Evolutionary conservation across 129 eudicot species (phyloP), one percentile per base, ranked within the genome.

Genomic region (Flaveria trinervia): DNA sequence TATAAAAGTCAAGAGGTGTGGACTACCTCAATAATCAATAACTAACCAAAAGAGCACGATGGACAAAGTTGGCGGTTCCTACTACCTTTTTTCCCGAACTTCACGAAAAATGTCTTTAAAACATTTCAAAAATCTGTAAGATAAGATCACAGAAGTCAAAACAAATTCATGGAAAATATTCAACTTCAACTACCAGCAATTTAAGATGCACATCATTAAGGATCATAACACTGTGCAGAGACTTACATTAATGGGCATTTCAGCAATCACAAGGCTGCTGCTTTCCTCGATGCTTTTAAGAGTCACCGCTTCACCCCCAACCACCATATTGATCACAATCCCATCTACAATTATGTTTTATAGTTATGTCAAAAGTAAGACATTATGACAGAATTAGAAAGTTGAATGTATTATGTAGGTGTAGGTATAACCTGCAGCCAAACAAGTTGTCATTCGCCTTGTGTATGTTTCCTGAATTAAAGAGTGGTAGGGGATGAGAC

Each of bases 321-420:
- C 99, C 66, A 94, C 97, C 99, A 94, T 94, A 82, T 86, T 94
- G 55, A 94, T 89, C 81, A 94, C 96, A 71, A 89, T 91, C 72
- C 99, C 99, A 83, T 94, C 99, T 94, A 75, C 71, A 81, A 48
- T 70, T 45, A 20, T 17, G 7, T 77, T 33, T 43, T 17, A 60
- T 3, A 5, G 65, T 9, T 44, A 23, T 2, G 67, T 73, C 50
- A 75, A 50, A 25, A 33, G 3, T 22, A 68, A 68, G 71, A 49
- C 17, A 25, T 46, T 36, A 46, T 23, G 61, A 76, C 14, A 59
- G 59, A 23, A 54, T 17, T 43, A 48, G 15, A 64, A 25, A 15
- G 72, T 41, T 61, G 48, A 65, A 45, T 65, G 23, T 28, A 44
- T 25, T 30, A 41, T 62, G 22, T 51, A 72, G 28, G 68, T 30